Percentiles rank a stretch among this genome's conserved stretches.
Conservation (phyloP, 2,329 filamentous ascomycete species). For the Tricladium varicosporioides region DNA sequence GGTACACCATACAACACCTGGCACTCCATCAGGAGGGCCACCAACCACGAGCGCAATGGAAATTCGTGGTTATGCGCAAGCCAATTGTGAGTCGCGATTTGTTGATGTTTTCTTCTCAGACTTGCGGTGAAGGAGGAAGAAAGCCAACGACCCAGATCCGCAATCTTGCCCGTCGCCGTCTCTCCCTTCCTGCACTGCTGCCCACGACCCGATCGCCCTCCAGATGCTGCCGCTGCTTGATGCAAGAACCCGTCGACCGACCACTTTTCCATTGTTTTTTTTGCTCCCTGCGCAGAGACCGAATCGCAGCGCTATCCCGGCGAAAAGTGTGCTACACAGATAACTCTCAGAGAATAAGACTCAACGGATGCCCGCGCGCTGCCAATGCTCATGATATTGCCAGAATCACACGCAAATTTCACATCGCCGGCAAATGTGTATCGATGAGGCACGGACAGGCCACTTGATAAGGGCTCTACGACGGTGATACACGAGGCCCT, state of each 20-base stretch:
- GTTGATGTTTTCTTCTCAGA: conserved; percentile 16
- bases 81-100: conserved; percentile 22
- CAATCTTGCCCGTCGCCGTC: neutral
- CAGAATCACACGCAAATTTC: neutral
- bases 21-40: neutral
- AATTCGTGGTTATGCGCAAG: conserved; percentile 21
- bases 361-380: neutral
- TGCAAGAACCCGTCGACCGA: neutral
- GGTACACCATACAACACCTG: neutral
- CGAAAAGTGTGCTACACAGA: neutral
- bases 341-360: neutral
- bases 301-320: neutral
- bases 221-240: neutral
- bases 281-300: neutral
- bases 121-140: conserved; percentile 25
- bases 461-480: conserved; percentile 20
- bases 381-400: neutral
- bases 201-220: neutral
- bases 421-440: conserved; percentile 13
- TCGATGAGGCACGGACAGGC: conserved; percentile 20
- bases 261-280: neutral
- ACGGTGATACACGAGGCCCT: conserved; percentile 19
- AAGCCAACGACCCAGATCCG: neutral
- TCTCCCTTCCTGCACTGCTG: neutral
- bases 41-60: conserved; percentile 10